Conservation (phyloP, 1,284 basidiomycete species). For the Cryptococcus hybrid region DNA sequence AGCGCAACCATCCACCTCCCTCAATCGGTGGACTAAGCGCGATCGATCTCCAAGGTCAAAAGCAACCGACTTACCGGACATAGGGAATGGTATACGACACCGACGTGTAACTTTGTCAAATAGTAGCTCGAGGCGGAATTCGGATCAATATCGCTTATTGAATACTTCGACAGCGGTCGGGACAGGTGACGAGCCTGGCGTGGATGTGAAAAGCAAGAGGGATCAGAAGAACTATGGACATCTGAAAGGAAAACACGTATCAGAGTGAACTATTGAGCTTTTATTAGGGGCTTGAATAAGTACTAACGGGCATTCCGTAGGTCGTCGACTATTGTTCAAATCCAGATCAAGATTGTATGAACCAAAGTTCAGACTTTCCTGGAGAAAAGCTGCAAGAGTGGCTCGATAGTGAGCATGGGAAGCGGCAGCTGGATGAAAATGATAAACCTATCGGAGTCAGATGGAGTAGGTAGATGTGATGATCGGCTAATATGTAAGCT, state of each 20-base stretch:
- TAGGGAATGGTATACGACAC: no score
- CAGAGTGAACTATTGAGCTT: constrained; percentile 22
- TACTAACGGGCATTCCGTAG: constrained; percentile 11
- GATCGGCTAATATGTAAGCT: neutral
- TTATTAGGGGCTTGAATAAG: neutral
- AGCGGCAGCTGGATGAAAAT: constrained; percentile 26
- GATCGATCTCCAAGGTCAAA: no score
- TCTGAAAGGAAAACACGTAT: constrained; percentile 31
- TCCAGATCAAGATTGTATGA: constrained; percentile 36
- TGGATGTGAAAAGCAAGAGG: constrained; percentile 44
- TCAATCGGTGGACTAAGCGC: no score
- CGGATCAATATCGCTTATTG: constrained; percentile 34
- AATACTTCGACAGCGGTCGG: constrained; percentile 20
- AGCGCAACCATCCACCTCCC: no score
- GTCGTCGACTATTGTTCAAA: constrained; percentile 47
- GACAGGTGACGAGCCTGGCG: constrained; percentile 51
- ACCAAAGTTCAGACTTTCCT: constrained; percentile 42
- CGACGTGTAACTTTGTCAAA: no score
- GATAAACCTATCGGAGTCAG: constrained; percentile 37
- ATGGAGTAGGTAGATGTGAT: constrained; percentile 38
- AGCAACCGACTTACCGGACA: no score
- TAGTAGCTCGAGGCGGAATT: no score
- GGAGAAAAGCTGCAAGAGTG: constrained; percentile 42
- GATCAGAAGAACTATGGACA: constrained; percentile 44
- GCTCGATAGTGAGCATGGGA: constrained; percentile 36